These are phyloP conservation scores for apple (Malus domestica) DNA, from an alignment of 306 rosid genomes.

Conservation along the genomic window ASM211411v1 NC_041804.1:34618001-34618500, in stretches of 20 bases:
- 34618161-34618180: not conserved
- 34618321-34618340: not conserved
- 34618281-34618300: not conserved
- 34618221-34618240: not conserved
- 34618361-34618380: not conserved
- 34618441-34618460: not conserved
- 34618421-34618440: not conserved
- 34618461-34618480: not conserved
- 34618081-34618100: not conserved
- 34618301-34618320: not conserved
- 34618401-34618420: not conserved
- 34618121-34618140: not conserved
- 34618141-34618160: not conserved
- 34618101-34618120: not conserved
- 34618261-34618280: not conserved
- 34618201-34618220: not conserved
- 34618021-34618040: not conserved
- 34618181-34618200: not conserved
- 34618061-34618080: not conserved
- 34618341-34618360: not conserved
- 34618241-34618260: not conserved
- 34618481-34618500: not conserved
- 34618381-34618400: not conserved
- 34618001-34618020: not conserved
- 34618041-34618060: not conserved